These are phyloP conservation scores for Monosporozyma solicola DNA, from an alignment of 805 yeast species.

Conservation along the genomic window DNA sequence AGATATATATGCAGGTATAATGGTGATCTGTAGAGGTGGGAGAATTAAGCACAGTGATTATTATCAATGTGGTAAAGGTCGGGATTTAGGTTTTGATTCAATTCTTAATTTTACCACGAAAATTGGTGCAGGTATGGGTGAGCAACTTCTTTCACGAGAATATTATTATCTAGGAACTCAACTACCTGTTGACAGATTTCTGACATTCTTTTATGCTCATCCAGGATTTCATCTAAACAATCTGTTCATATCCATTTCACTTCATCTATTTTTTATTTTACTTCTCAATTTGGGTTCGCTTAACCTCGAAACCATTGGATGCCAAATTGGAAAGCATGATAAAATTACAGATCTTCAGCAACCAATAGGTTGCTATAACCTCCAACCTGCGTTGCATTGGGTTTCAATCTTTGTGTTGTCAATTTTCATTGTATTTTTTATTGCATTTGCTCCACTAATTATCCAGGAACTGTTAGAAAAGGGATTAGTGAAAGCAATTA, in stretches of 20 bases:
- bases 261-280: constrained; percentile 78
- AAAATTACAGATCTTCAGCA: constrained; percentile 65
- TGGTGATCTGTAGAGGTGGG: constrained; percentile 81
- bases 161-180: constrained; percentile 86
- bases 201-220: constrained; percentile 93
- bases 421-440: constrained; percentile 85
- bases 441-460: constrained; percentile 79
- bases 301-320: constrained; percentile 59
- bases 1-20: constrained; percentile 95
- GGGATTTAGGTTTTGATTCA: constrained; percentile 90
- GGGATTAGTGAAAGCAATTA: constrained; percentile 66
- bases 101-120: constrained; percentile 89
- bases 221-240: constrained; percentile 94
- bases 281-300: constrained; percentile 73
- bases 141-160: constrained; percentile 85
- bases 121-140: constrained; percentile 98
- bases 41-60: constrained; percentile 92
- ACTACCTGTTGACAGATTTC: constrained; percentile 78
- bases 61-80: constrained; percentile 93
- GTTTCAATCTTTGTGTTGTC: constrained; percentile 80
- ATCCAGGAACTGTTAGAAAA: constrained; percentile 84
- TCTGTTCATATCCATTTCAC: constrained; percentile 74
- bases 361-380: constrained; percentile 80
- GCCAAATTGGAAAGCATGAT: constrained; percentile 53
- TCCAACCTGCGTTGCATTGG: constrained; percentile 85